phyloP scores from a whole-genome alignment of 2,329 filamentous ascomycete genomes.

The Mycosphaerella sp. region DNA sequence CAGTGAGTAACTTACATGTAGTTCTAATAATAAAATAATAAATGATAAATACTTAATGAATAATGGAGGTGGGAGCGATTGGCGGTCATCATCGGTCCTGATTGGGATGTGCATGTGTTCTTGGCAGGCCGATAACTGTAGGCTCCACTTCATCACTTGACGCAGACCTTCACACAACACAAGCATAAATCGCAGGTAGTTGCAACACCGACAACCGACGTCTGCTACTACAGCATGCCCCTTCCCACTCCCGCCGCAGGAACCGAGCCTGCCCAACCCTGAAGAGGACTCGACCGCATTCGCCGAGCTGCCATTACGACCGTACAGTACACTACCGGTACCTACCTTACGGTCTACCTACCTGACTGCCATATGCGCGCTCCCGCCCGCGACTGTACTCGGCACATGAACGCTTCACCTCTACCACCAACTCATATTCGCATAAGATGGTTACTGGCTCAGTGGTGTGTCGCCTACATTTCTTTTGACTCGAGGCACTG shows the following conservation, averaged over 20 bases:
- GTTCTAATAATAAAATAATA: too few relatives aligned
- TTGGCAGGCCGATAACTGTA: too few relatives aligned
- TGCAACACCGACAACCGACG: too few relatives aligned
- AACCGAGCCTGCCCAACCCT: neutral
- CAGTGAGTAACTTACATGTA: too few relatives aligned
- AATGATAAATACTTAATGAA: too few relatives aligned
- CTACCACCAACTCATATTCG: neutral
- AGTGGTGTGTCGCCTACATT: neutral
- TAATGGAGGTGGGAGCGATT: too few relatives aligned
- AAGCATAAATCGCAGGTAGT: neutral
- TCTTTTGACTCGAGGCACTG: neutral
- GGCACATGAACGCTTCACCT: neutral
- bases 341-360: neutral
- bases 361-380: neutral
- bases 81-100: too few relatives aligned
- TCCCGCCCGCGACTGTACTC: neutral
- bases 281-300: neutral
- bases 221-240: neutral
- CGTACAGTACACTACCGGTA: neutral
- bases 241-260: neutral
- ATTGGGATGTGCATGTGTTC: too few relatives aligned
- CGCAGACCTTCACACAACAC: neutral
- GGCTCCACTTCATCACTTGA: neutral
- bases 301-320: neutral
- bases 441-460: neutral